A percentile compares a stretch with the other conserved stretches of the same genome.
phyloP scores from a whole-genome alignment of 2,329 filamentous ascomycete species.

The Trichoderma asperellum region DNA sequence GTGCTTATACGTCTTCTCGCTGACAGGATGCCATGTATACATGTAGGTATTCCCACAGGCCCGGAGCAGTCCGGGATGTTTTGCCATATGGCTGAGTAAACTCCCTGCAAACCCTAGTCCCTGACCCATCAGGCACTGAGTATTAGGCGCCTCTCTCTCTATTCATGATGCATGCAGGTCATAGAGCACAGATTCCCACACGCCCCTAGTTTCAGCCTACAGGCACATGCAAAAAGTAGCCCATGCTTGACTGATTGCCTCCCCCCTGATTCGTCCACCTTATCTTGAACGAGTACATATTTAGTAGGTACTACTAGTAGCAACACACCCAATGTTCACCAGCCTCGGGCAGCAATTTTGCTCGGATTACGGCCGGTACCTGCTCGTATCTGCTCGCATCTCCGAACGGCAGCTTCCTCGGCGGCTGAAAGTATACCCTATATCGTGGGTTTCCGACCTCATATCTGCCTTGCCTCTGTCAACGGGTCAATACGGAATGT shows the following conservation, averaged over 20 bases:
- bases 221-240: background rate
- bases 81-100: background rate
- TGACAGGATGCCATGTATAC: background rate
- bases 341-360: background rate
- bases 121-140: background rate
- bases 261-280: slow-evolving; percentile 16
- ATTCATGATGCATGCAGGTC: slow-evolving; percentile 15
- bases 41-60: background rate
- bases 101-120: background rate
- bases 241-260: slow-evolving; percentile 10
- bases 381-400: slow-evolving; percentile 11
- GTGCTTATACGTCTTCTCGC: background rate
- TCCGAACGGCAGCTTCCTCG: background rate
- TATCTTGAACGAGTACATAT: background rate
- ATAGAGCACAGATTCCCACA: background rate
- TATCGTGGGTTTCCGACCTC: background rate
- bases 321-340: background rate
- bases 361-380: slow-evolving; percentile 26
- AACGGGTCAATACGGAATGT: slow-evolving; percentile 22
- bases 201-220: background rate
- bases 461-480: background rate
- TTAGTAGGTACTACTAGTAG: background rate
- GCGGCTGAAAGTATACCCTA: slow-evolving; percentile 24
- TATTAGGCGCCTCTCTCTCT: background rate
- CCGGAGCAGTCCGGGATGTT: slow-evolving; percentile 1